Conservation (phyloP, 306 rosid species). For the Lathyrus tuberosus region DNA sequence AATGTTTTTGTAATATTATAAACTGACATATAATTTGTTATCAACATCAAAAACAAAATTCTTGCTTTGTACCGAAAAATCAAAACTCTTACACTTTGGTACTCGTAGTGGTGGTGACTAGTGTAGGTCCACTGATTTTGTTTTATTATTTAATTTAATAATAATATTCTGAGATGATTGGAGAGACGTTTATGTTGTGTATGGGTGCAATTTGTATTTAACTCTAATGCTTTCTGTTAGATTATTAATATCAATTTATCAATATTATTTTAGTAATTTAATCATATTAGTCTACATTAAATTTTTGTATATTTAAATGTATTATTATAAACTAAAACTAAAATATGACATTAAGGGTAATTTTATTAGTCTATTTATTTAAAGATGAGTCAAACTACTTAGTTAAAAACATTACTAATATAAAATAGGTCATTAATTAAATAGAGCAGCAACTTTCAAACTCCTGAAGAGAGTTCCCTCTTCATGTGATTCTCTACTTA, state of each 20-base stretch:
- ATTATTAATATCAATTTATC: too few relatives aligned
- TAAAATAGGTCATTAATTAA: too few relatives aligned
- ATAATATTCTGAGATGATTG: background rate
- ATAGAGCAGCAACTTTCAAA: background rate
- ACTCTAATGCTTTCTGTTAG: background rate
- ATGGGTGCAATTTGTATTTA: background rate
- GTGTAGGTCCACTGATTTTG: constrained; percentile 10
- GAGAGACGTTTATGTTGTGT: background rate
- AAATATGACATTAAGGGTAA: too few relatives aligned
- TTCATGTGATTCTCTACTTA: background rate
- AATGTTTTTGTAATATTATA: background rate
- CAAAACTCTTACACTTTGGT: background rate
- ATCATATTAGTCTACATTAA: too few relatives aligned
- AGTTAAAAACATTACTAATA: too few relatives aligned
- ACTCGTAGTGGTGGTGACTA: background rate
- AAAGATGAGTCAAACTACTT: too few relatives aligned
- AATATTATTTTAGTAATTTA: too few relatives aligned
- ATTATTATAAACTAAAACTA: too few relatives aligned
- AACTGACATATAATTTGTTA: background rate
- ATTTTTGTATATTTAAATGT: too few relatives aligned
- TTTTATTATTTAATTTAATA: background rate
- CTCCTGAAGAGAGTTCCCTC: background rate
- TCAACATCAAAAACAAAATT: background rate
- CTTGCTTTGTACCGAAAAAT: background rate
- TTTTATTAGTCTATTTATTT: too few relatives aligned